A percentile compares a stretch with the other conserved stretches of the same genome.
Evolutionary conservation across 1,284 basidiomycete genomes (phyloP).

Genomic region (Sparassis latifolia): DNA sequence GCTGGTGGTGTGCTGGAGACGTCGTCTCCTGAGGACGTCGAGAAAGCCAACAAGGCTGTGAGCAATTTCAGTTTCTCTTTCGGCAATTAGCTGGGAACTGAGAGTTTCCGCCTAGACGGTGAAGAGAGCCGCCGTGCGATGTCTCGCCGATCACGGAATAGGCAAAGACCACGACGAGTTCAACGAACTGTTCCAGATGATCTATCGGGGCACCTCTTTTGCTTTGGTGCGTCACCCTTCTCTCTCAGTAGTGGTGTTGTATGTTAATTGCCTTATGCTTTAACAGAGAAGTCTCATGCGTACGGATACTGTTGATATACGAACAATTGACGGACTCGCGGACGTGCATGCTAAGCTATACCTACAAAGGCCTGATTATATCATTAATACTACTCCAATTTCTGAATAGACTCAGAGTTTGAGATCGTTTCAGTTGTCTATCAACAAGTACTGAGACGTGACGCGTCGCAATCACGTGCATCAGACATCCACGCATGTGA

Average conservation of each 20-base stretch:
- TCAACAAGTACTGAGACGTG: no score
- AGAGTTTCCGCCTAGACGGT: conserved; percentile 28
- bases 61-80: conserved; percentile 8
- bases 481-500: no score
- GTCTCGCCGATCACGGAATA: conserved; percentile 36
- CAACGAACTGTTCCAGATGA: conserved; percentile 26
- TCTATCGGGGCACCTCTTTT: conserved; percentile 28
- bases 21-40: conserved; percentile 19
- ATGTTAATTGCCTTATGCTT: neutral
- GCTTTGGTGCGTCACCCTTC: conserved; percentile 22
- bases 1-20: neutral
- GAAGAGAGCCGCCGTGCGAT: conserved; percentile 35
- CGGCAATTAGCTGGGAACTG: neutral
- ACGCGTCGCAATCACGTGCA: no score
- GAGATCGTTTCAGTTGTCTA: no score
- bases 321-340: conserved; percentile 43
- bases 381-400: neutral
- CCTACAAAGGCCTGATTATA: neutral
- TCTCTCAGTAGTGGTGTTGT: neutral
- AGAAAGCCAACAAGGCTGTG: conserved; percentile 38
- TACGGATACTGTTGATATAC: conserved; percentile 60
- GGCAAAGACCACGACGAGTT: conserved; percentile 55
- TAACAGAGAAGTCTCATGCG: conserved; percentile 50
- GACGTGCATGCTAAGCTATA: conserved; percentile 18
- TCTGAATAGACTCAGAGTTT: no score